Conservation (phyloP, 352 stramenopile genomes). For the Phytophthora pluvialis region DNA sequence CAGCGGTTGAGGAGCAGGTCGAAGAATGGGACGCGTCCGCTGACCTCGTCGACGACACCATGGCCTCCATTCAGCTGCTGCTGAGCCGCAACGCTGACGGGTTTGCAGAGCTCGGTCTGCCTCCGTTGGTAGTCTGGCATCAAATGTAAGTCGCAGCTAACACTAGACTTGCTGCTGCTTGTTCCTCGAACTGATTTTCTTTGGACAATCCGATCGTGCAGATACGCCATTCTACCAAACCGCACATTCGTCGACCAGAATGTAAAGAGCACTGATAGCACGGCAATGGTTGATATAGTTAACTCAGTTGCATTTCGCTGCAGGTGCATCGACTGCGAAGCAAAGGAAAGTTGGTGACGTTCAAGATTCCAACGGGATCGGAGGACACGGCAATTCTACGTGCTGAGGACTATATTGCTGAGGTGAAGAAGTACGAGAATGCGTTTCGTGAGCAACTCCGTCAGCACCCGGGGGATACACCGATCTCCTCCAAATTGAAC, state of each 20-base stretch:
- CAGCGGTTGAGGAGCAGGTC: slow-evolving; percentile 17
- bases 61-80: slow-evolving; percentile 59
- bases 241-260: slow-evolving; percentile 71
- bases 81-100: slow-evolving; percentile 42
- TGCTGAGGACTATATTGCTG: slow-evolving; percentile 35
- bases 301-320: slow-evolving; percentile 5
- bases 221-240: slow-evolving; percentile 64
- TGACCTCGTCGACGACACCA: slow-evolving; percentile 59
- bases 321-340: slow-evolving; percentile 57
- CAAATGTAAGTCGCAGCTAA: slow-evolving; percentile 50
- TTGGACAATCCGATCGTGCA: slow-evolving; percentile 9
- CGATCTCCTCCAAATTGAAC: slow-evolving; percentile 41
- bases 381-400: slow-evolving; percentile 50
- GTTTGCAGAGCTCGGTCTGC: slow-evolving; percentile 45
- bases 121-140: slow-evolving; percentile 57
- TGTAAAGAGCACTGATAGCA: slow-evolving; percentile 27
- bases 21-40: slow-evolving; percentile 34
- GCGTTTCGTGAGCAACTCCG: slow-evolving; percentile 38
- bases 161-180: neutral
- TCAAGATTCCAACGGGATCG: slow-evolving; percentile 51
- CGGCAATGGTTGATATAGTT: neutral
- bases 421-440: slow-evolving; percentile 47
- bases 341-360: slow-evolving; percentile 50
- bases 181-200: neutral
- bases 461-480: slow-evolving; percentile 24